Conservation (phyloP, 805 yeast genomes). For the Myxozyma melibiosi region DNA sequence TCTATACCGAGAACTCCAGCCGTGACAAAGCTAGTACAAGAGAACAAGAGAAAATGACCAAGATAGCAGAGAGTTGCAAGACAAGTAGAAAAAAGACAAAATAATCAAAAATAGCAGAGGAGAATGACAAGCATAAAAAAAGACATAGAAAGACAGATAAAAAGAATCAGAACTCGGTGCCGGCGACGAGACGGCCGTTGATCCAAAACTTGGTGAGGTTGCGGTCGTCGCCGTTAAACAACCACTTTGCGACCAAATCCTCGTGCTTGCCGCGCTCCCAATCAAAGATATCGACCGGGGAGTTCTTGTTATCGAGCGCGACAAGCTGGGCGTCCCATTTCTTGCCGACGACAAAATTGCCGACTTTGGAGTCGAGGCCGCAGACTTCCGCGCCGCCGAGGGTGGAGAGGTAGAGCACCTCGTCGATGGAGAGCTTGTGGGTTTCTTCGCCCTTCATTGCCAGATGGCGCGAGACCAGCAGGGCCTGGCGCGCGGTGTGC, state of each 20-base stretch:
- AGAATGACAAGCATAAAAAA: too few relatives aligned
- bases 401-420: slow-evolving; percentile 80
- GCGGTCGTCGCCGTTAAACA: slow-evolving; percentile 91
- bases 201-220: slow-evolving; percentile 83
- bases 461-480: slow-evolving; percentile 69
- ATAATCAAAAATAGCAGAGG: not conserved
- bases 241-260: slow-evolving; percentile 80
- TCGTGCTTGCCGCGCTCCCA: slow-evolving; percentile 55
- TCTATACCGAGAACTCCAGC: too few relatives aligned
- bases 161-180: slow-evolving; percentile 35
- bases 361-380: slow-evolving; percentile 58
- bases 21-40: not conserved
- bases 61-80: not conserved
- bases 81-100: not conserved
- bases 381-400: slow-evolving; percentile 85
- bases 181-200: slow-evolving; percentile 65
- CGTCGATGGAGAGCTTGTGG: slow-evolving; percentile 62
- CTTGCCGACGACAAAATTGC: slow-evolving; percentile 76
- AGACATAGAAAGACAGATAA: not conserved
- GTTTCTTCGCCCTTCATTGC: slow-evolving; percentile 56
- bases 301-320: slow-evolving; percentile 53
- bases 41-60: not conserved
- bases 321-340: slow-evolving; percentile 82
- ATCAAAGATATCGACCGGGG: slow-evolving; percentile 72
- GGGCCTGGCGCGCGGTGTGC: slow-evolving; percentile 67